Conservation (phyloP, 1,284 basidiomycete genomes). For the Mycosarcoma mackinlayi region DNA sequence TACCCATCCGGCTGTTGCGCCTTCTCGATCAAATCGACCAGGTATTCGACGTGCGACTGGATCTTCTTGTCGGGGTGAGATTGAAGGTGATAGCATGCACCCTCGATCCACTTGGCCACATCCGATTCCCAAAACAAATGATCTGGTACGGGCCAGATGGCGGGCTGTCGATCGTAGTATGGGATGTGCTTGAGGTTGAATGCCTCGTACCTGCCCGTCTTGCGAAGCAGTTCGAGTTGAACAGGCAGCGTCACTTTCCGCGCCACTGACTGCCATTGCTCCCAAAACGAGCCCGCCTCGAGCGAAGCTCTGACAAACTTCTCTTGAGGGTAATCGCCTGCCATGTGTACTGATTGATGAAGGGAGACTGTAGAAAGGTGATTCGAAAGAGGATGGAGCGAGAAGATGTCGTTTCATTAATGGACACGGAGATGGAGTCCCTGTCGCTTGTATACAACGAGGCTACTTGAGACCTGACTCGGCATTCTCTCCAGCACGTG, state of each 20-base stretch:
- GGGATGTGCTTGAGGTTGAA: constrained; percentile 29
- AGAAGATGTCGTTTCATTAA: too few relatives aligned
- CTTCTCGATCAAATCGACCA: constrained; percentile 21
- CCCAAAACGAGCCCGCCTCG: constrained; percentile 22
- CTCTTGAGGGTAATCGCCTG: constrained; percentile 26
- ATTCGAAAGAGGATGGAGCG: background rate
- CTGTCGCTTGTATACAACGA: too few relatives aligned
- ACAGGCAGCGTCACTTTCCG: constrained; percentile 25
- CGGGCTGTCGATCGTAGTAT: constrained; percentile 12
- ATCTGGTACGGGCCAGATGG: constrained; percentile 35
- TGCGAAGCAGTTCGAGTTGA: constrained; percentile 23
- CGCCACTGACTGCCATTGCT: constrained; percentile 19
- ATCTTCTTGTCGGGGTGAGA: constrained; percentile 9
- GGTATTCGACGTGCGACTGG: constrained; percentile 19
- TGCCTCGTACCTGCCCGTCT: constrained; percentile 34
- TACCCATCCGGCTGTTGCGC: constrained; percentile 36
- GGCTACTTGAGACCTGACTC: too few relatives aligned
- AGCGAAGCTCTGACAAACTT: constrained; percentile 14
- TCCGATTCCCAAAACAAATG: constrained; percentile 41
- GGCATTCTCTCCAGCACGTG: too few relatives aligned
- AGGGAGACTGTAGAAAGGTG: background rate
- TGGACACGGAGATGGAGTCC: too few relatives aligned
- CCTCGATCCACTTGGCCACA: constrained; percentile 32
- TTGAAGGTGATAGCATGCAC: constrained; percentile 24
- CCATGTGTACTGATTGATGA: too few relatives aligned